These are phyloP conservation scores for Aphanomyces astaci DNA, from an alignment of 352 stramenopile genomes.

Conservation along the genomic window DNA sequence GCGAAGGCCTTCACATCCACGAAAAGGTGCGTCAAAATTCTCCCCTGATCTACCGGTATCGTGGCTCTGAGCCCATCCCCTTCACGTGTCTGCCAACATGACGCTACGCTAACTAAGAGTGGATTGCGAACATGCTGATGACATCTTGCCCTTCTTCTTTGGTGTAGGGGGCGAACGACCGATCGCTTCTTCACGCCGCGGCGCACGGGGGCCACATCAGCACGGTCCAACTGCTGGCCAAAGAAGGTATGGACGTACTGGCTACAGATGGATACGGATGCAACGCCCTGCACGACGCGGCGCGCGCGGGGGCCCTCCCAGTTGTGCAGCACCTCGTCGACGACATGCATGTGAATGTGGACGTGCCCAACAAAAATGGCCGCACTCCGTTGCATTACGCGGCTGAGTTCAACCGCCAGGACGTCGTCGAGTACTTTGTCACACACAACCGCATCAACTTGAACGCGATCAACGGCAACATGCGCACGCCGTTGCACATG, in stretches of 20 bases:
- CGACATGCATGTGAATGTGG: not conserved
- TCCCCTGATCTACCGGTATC: no score
- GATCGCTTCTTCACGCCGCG: not conserved
- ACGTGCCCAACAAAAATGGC: not conserved
- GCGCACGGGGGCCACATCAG: constrained; percentile 3
- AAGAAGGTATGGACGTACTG: not conserved
- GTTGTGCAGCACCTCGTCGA: constrained; percentile 30
- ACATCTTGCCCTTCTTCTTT: not conserved
- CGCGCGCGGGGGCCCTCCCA: constrained; percentile 27
- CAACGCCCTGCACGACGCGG: constrained; percentile 36
- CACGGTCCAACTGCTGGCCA: not conserved
- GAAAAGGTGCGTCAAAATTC: no score
- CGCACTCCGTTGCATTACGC: constrained; percentile 10
- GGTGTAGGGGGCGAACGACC: constrained; percentile 1
- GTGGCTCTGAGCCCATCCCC: no score
- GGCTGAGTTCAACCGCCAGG: not conserved
- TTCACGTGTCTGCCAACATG: no score
- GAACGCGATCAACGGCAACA: not conserved
- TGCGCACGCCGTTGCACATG: constrained; percentile 1
- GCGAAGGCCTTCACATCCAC: not conserved
- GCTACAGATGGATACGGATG: not conserved
- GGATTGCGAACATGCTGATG: not conserved
- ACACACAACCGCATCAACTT: not conserved
- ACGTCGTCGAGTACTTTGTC: not conserved
- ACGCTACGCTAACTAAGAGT: no score